These are phyloP conservation scores for Xylariales sp. DNA, from an alignment of 2,329 filamentous ascomycete species.

Conservation along the genomic window DNA sequence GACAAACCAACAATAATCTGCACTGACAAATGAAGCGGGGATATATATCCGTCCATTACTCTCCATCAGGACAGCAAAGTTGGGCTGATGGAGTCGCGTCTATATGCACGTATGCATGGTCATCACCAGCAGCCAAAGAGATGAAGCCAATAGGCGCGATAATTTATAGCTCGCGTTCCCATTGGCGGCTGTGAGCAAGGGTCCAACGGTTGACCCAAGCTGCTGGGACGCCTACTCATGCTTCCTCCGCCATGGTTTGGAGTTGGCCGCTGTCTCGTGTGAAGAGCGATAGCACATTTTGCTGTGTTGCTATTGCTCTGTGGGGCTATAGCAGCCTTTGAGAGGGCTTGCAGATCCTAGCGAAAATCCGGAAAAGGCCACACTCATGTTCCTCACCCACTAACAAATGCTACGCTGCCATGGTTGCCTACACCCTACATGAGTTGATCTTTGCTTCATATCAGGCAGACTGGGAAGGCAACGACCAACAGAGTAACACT, in stretches of 20 bases:
- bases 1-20: no score
- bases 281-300: neutral
- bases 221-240: constrained; percentile 6
- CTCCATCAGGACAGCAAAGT: no score
- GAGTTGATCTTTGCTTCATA: constrained; percentile 2
- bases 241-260: constrained; percentile 1
- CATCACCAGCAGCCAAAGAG: constrained; percentile 8
- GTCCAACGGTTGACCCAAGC: constrained; percentile 5
- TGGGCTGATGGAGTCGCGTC: no score
- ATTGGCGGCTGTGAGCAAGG: constrained; percentile 7
- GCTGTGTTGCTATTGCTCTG: neutral
- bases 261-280: neutral
- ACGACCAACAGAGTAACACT: constrained; percentile 8
- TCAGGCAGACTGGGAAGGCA: constrained; percentile 4
- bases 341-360: no score
- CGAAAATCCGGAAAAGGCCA: no score
- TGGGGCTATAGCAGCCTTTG: neutral
- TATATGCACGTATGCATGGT: constrained; percentile 5
- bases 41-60: no score
- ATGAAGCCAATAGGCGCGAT: constrained; percentile 8
- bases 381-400: no score
- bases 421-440: neutral
- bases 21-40: no score
- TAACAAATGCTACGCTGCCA: no score
- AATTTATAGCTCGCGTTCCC: neutral